Evolutionary conservation across 2,329 filamentous ascomycete species (phyloP).

Genomic region (Drechslera avenae): DNA sequence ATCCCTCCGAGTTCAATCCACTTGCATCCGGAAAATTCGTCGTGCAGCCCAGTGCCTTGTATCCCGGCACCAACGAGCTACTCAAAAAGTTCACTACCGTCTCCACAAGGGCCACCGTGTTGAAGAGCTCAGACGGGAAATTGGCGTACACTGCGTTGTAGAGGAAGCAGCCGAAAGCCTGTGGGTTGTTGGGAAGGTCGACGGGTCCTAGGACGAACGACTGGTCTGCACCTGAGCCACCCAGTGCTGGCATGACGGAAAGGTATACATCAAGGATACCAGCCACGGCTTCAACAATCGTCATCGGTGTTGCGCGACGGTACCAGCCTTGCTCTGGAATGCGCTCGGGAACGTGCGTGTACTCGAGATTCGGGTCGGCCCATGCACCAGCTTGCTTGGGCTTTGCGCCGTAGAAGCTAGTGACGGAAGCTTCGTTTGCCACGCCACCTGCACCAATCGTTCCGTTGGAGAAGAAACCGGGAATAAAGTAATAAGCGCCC

Average conservation of each 20-base stretch:
- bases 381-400: slow-evolving; percentile 10
- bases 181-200: slow-evolving; percentile 18
- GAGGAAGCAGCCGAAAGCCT: slow-evolving; percentile 24
- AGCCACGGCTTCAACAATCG: slow-evolving; percentile 19
- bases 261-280: slow-evolving; percentile 29
- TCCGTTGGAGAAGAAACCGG: slow-evolving; percentile 30
- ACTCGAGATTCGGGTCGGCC: slow-evolving; percentile 18
- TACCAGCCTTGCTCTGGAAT: slow-evolving; percentile 30
- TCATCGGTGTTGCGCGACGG: slow-evolving; percentile 27
- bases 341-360: slow-evolving; percentile 28
- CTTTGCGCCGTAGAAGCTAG: slow-evolving; percentile 31
- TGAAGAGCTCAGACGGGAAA: slow-evolving; percentile 24
- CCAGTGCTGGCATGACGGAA: slow-evolving; percentile 17
- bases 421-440: slow-evolving; percentile 30
- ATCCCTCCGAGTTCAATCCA: slow-evolving; percentile 1
- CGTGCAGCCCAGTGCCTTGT: slow-evolving; percentile 20
- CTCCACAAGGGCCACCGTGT: slow-evolving; percentile 11
- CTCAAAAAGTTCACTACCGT: slow-evolving; percentile 17
- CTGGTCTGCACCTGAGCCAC: slow-evolving; percentile 22
- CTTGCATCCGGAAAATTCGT: slow-evolving; percentile 19
- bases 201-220: slow-evolving; percentile 20
- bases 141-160: slow-evolving; percentile 28
- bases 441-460: slow-evolving; percentile 28
- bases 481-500: slow-evolving; percentile 31
- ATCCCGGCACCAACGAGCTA: slow-evolving; percentile 16